Conservation (phyloP, 1,139 yeast species). For the Yamadazyma triangularis region DNA sequence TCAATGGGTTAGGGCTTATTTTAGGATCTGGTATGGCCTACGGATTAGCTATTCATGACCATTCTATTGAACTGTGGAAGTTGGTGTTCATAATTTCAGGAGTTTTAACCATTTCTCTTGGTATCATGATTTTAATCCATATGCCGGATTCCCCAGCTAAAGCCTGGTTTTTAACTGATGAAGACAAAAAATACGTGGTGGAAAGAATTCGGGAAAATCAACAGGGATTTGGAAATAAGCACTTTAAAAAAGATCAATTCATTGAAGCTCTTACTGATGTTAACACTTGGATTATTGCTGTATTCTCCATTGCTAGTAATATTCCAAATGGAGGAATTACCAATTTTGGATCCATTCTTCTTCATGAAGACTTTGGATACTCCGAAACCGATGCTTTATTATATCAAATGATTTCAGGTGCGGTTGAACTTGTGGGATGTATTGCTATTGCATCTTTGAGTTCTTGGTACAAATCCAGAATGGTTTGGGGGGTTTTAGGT, state of each 20-base stretch:
- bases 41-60: slow-evolving; percentile 14
- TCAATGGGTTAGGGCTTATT: slow-evolving; percentile 27
- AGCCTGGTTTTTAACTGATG: slow-evolving; percentile 38
- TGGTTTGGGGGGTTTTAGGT: slow-evolving; percentile 41
- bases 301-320: slow-evolving; percentile 22
- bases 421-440: slow-evolving; percentile 40
- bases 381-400: slow-evolving; percentile 21
- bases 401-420: slow-evolving; percentile 34
- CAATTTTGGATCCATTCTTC: slow-evolving; percentile 42
- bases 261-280: slow-evolving; percentile 47
- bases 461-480: slow-evolving; percentile 28
- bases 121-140: slow-evolving; percentile 18
- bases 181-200: slow-evolving; percentile 40
- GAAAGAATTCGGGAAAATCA: slow-evolving; percentile 34
- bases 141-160: slow-evolving; percentile 26
- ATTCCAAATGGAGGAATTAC: slow-evolving; percentile 38
- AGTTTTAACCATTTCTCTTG: slow-evolving; percentile 21
- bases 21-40: slow-evolving; percentile 23
- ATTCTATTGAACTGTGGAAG: slow-evolving; percentile 26
- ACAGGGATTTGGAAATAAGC: slow-evolving; percentile 55
- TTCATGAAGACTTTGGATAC: slow-evolving; percentile 42
- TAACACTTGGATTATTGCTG: slow-evolving; percentile 39
- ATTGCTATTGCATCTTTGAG: slow-evolving; percentile 24
- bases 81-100: slow-evolving; percentile 30
- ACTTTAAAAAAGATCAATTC: slow-evolving; percentile 51